Conservation (phyloP, 371 early-diverging fungal genomes). For the Mucor piriformis region DNA sequence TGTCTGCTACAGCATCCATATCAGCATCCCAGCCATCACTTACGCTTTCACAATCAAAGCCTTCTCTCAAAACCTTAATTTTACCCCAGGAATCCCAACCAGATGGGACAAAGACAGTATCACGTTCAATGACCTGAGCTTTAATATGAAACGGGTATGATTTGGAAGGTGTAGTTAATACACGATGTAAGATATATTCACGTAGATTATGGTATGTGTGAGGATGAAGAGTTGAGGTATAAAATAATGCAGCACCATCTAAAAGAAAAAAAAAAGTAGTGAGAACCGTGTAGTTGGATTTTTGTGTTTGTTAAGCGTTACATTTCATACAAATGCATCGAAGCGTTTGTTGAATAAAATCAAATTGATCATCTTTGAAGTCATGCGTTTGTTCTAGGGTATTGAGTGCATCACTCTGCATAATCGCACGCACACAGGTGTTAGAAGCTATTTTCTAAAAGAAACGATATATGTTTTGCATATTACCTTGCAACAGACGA, state of each 20-base stretch:
- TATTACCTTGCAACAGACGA: conserved; percentile 86
- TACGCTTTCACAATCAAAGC: conserved; percentile 73
- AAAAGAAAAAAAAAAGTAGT: conserved; percentile 2
- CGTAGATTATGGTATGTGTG: conserved; percentile 77
- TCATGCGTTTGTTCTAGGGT: conserved; percentile 76
- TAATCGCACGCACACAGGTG: neutral
- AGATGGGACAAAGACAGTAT: conserved; percentile 85
- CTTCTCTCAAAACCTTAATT: conserved; percentile 78
- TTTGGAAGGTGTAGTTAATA: conserved; percentile 54
- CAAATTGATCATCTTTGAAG: conserved; percentile 87
- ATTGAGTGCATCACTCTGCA: conserved; percentile 75
- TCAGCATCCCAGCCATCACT: conserved; percentile 67
- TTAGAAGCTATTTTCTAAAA: neutral
- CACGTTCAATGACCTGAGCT: conserved; percentile 87
- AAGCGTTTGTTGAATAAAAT: conserved; percentile 91
- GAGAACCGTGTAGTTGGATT: neutral
- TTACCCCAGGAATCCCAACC: conserved; percentile 96
- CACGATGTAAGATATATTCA: conserved; percentile 83
- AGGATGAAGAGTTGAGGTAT: conserved; percentile 83
- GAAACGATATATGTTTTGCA: neutral
- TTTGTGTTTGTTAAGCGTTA: conserved; percentile 30
- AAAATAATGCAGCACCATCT: conserved; percentile 93
- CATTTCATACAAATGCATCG: conserved; percentile 89
- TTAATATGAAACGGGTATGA: conserved; percentile 63
- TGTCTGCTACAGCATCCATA: conserved; percentile 45